phyloP scores from a whole-genome alignment of 163 green algal species.

The Trebouxia gelatinosa region DNA sequence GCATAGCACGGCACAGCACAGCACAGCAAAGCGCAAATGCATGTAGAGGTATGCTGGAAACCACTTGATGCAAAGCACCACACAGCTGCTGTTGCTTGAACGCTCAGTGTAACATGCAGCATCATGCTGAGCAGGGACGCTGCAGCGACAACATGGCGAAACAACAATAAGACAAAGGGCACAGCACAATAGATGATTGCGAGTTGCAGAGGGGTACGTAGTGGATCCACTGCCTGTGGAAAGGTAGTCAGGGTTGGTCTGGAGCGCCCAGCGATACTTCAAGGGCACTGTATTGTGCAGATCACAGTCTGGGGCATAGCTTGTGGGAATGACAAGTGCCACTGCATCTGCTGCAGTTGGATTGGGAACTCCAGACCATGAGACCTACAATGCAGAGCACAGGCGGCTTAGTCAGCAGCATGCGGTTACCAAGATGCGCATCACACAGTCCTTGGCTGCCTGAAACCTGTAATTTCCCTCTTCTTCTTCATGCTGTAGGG shows the following conservation, averaged over 20 bases:
- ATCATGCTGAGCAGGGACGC: not conserved
- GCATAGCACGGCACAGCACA: too few species aligned
- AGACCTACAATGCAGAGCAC: not conserved
- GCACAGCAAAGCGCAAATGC: not conserved
- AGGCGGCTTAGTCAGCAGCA: too few species aligned
- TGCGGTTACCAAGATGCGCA: too few species aligned
- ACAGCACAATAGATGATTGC: too few species aligned
- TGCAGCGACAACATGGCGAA: too few species aligned
- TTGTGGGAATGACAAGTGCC: slow-evolving; percentile 18
- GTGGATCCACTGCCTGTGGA: slow-evolving; percentile 15
- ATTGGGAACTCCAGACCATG: slow-evolving; percentile 22
- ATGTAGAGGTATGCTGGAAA: not conserved
- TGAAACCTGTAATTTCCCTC: too few species aligned
- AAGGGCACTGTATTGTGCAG: slow-evolving; percentile 17
- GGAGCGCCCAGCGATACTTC: slow-evolving; percentile 11
- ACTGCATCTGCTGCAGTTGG: slow-evolving; percentile 24
- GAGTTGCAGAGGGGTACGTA: not conserved
- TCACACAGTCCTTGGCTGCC: too few species aligned
- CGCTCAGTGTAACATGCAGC: not conserved
- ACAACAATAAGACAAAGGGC: too few species aligned
- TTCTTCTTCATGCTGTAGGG: too few species aligned
- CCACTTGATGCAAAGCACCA: not conserved
- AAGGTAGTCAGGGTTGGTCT: slow-evolving; percentile 15
- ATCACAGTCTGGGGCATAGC: not conserved
- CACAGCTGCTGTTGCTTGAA: not conserved